phyloP scores from a whole-genome alignment of 2,329 filamentous ascomycete species.

The Diaporthe eres region DNA sequence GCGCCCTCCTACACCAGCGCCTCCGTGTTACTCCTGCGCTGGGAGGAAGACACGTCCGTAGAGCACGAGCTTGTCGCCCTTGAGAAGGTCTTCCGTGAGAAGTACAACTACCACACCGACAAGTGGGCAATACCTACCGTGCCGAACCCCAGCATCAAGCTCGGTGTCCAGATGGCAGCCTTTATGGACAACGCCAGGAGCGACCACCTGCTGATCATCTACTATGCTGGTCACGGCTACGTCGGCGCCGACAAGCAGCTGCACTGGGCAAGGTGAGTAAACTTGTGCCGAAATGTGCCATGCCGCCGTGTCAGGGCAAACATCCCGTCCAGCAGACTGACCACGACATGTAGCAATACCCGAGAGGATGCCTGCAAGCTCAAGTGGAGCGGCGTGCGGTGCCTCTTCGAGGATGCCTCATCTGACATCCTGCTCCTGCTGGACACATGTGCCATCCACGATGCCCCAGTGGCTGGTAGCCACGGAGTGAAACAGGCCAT shows the following conservation, averaged over 20 bases:
- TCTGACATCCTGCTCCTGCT: constrained; percentile 75
- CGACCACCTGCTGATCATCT: constrained; percentile 74
- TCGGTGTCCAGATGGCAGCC: constrained; percentile 71
- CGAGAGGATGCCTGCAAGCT: constrained; percentile 72
- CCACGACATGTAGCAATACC: constrained; percentile 61
- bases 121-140: constrained; percentile 73
- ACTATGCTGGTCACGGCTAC: constrained; percentile 75
- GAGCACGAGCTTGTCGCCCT: constrained; percentile 68
- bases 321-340: constrained; percentile 43
- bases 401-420: constrained; percentile 72
- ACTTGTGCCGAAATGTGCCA: not conserved
- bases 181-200: constrained; percentile 71
- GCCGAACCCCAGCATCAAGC: constrained; percentile 71
- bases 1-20: constrained; percentile 68
- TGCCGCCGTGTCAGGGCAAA: not conserved
- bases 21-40: constrained; percentile 72
- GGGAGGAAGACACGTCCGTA: constrained; percentile 71
- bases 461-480: constrained; percentile 64
- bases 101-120: constrained; percentile 73
- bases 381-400: constrained; percentile 75
- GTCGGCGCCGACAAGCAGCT: constrained; percentile 71
- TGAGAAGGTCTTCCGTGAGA: constrained; percentile 70
- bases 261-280: constrained; percentile 76
- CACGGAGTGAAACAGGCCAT: constrained; percentile 74
- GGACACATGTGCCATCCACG: constrained; percentile 71